Evolutionary conservation across 2,329 filamentous ascomycete species (phyloP), one percentile per base, ranked within the genome.

Genomic region (Colletotrichum eremochloae): DNA sequence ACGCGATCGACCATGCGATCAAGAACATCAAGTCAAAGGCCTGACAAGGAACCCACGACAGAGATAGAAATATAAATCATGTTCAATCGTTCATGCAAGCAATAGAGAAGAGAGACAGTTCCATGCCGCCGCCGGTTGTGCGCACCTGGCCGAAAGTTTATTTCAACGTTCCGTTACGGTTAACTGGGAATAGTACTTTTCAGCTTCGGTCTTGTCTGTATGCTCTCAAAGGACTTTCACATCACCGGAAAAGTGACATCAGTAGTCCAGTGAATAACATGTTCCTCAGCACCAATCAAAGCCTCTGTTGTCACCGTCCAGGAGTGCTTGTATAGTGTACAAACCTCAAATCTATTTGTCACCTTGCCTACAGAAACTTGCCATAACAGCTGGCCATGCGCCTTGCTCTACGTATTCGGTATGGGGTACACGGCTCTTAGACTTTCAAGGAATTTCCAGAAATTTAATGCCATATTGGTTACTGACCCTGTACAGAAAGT

Each of bases 1-100:
- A 87, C 36, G 90, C 90, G 0, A 79, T 92, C 68, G 89, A 91
- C 78, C 87, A 84, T 78, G 84, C 81, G 20, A 82, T 78, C 12
- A 84, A 82, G 78, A 83, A 87, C 77, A 75, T 88, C 76, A 87
- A 85, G 78, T 38, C 38, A 14, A 44, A 46, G 36, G 62, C 36
- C n/a, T 64, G 29, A 24, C 24, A 52, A 14, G n/a, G 15, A 15
- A 7, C 7, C 3, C 12, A 6, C 14, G 5, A 15, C 24, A 31
- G 12, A 31, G 24, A 5, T 18, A 15, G 14, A 50, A 29, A 31
- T 29, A 8, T 0, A 31, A 31, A 24, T 24, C n/a, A 5, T 12
- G 46, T 4, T n/a, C n/a, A 12, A 9, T 12, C n/a, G 2, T n/a
- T 48, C 5, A 24, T 12, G 3, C 4, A 18, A 31, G 2, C 8